Percentiles rank a stretch among this genome's conserved stretches.
These are phyloP conservation scores for Diplodia intermedia DNA, from an alignment of 2,329 filamentous ascomycete species.

Conservation along the genomic window DNA sequence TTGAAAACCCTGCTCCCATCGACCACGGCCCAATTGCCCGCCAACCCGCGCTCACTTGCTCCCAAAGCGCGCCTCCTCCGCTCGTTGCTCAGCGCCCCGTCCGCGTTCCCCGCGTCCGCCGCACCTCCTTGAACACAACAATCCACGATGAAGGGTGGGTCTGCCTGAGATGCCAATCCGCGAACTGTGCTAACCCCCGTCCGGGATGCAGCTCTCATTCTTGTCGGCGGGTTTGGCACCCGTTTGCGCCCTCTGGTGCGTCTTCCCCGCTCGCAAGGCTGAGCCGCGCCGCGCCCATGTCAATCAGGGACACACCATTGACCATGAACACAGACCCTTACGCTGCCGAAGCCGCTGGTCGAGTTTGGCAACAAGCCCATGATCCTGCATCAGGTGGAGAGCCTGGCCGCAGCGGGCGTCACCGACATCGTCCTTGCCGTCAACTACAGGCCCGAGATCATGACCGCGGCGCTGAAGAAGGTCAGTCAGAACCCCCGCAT, in stretches of 20 bases:
- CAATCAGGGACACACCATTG: conserved; percentile 38
- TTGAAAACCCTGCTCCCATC: conserved; percentile 7
- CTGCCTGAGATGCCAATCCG: conserved; percentile 15
- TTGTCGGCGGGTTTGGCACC: conserved; percentile 98
- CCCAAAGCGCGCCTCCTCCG: conserved; percentile 15
- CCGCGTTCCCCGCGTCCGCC: conserved; percentile 9
- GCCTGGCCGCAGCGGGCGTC: conserved; percentile 88
- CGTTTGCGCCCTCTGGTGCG: conserved; percentile 91
- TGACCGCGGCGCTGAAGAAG: conserved; percentile 92
- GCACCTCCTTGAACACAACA: conserved; percentile 28
- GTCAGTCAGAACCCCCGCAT: conserved; percentile 55
- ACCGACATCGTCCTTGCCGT: conserved; percentile 98
- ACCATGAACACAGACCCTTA: conserved; percentile 74
- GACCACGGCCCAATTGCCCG: conserved; percentile 1
- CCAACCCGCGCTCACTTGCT: conserved; percentile 12
- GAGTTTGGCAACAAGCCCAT: conserved; percentile 99
- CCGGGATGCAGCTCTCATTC: conserved; percentile 78
- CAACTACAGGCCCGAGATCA: conserved; percentile 98
- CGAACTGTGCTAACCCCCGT: conserved; percentile 33
- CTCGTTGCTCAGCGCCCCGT: conserved; percentile 19
- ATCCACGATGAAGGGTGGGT: conserved; percentile 34
- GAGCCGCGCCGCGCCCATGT: conserved; percentile 36
- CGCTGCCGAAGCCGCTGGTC: conserved; percentile 94
- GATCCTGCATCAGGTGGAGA: conserved; percentile 98
- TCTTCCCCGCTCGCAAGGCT: conserved; percentile 33